Conservation (phyloP, 148 eudicot genomes). For the Cornus kousa region DNA sequence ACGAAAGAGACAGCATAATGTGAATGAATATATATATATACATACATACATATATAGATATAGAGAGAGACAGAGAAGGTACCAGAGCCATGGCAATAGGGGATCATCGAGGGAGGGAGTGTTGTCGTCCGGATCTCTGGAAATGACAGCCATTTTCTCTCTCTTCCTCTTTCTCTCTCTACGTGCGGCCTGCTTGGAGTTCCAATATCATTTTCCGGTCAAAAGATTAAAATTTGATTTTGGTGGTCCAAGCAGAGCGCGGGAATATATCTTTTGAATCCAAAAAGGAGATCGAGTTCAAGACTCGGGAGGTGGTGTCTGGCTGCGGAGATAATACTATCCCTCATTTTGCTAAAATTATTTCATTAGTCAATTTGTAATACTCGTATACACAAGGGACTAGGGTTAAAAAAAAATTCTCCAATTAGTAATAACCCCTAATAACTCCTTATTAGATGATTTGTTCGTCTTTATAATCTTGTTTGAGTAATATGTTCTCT, state of each 20-base stretch:
- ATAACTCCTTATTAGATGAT: too few relatives aligned
- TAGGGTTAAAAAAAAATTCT: too few relatives aligned
- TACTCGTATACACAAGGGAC: too few relatives aligned
- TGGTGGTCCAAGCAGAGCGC: not conserved
- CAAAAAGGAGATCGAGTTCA: not conserved
- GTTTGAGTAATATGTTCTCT: too few relatives aligned
- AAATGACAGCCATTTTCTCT: conserved; percentile 32
- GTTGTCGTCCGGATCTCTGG: conserved; percentile 23
- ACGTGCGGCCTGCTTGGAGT: too few relatives aligned
- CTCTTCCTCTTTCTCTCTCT: not conserved
- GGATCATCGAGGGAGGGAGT: conserved; percentile 45
- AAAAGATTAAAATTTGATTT: too few relatives aligned
- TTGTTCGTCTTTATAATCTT: too few relatives aligned
- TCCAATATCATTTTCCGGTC: too few relatives aligned
- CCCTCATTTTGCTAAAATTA: not conserved
- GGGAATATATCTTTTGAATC: not conserved
- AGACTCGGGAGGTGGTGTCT: not conserved
- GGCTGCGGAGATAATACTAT: not conserved
- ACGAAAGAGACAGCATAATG: not conserved
- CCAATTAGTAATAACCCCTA: too few relatives aligned
- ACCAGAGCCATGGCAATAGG: conserved; percentile 63
- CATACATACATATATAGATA: not conserved
- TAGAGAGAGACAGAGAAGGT: not conserved
- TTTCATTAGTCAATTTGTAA: too few relatives aligned
- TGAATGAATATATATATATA: not conserved